These are phyloP conservation scores for Penicillium bialowiezense DNA, from an alignment of 495 filamentous ascomycete species.

Conservation along the genomic window DNA sequence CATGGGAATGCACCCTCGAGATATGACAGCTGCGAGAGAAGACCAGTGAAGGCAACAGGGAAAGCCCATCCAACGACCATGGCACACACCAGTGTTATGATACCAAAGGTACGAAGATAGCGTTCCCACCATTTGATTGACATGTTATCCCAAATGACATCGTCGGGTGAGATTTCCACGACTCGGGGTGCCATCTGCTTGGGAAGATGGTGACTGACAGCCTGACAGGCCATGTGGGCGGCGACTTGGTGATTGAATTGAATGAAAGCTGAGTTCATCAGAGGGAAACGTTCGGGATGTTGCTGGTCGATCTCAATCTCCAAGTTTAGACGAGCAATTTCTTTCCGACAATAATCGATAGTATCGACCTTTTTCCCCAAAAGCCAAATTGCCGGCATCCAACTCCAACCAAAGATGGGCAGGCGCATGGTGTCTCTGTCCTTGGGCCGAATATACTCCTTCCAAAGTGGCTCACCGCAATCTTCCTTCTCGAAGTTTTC, in stretches of 20 bases:
- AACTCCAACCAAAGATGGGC: conserved; percentile 75
- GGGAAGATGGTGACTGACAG: conserved; percentile 86
- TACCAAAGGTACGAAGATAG: conserved; percentile 68
- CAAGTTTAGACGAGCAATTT: conserved; percentile 83
- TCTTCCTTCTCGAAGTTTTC: conserved; percentile 62
- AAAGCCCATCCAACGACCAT: conserved; percentile 90
- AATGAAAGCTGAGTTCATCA: conserved; percentile 98
- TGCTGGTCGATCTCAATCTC: conserved; percentile 93
- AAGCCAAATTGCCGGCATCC: conserved; percentile 76
- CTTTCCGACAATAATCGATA: conserved; percentile 85
- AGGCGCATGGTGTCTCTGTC: conserved; percentile 85
- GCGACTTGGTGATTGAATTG: conserved; percentile 98
- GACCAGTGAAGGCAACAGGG: conserved; percentile 83
- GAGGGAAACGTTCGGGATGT: conserved; percentile 79
- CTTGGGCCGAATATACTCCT: conserved; percentile 72
- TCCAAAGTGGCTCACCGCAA: conserved; percentile 70
- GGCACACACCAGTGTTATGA: conserved; percentile 63
- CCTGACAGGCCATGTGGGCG: conserved; percentile 96
- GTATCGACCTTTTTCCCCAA: conserved; percentile 91
- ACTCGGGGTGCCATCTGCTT: conserved; percentile 92
- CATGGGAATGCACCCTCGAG: conserved; percentile 63
- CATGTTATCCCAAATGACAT: conserved; percentile 98
- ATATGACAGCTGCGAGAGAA: conserved; percentile 70
- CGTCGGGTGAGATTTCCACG: conserved; percentile 88
- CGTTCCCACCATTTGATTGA: conserved; percentile 93